These are phyloP conservation scores for Coniferiporia sulphurascens DNA, from an alignment of 1,284 basidiomycete species.

Conservation along the genomic window DNA sequence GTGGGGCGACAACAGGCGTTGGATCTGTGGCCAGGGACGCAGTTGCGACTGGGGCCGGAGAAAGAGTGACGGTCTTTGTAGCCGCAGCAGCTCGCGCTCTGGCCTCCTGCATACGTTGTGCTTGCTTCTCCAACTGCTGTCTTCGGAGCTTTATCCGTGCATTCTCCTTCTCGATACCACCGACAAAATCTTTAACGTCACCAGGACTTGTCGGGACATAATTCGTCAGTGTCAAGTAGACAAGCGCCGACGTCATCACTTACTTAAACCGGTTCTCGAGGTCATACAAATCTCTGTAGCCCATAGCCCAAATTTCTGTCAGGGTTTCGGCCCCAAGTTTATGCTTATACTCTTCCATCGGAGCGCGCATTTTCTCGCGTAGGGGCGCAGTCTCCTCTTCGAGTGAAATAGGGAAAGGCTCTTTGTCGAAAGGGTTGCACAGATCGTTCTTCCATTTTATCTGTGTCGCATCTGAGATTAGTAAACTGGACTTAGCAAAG, in stretches of 20 bases:
- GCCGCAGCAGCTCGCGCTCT: constrained; percentile 34
- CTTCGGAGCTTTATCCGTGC: constrained; percentile 55
- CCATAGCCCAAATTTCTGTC: constrained; percentile 78
- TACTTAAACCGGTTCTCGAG: constrained; percentile 63
- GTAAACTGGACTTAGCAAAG: background rate
- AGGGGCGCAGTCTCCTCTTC: constrained; percentile 48
- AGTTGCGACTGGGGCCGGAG: constrained; percentile 22
- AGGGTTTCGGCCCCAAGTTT: constrained; percentile 58
- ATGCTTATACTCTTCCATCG: constrained; percentile 55
- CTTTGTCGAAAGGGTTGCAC: constrained; percentile 71
- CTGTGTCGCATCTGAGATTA: constrained; percentile 13
- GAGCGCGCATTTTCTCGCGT: constrained; percentile 48
- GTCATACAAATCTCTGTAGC: constrained; percentile 58
- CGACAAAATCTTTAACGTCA: constrained; percentile 66
- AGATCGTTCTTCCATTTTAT: constrained; percentile 73
- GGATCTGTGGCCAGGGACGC: constrained; percentile 16
- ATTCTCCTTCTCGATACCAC: constrained; percentile 64
- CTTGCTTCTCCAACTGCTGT: constrained; percentile 44
- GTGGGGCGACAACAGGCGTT: constrained; percentile 16
- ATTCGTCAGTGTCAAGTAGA: constrained; percentile 14
- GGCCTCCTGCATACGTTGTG: constrained; percentile 41
- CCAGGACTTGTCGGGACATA: constrained; percentile 45
- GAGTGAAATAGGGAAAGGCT: constrained; percentile 42
- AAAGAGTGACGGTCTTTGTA: constrained; percentile 23
- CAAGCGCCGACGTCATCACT: constrained; percentile 24